Evolutionary conservation across 73 alveolate species (phyloP), one percentile per base, ranked within the genome.

Genomic region (Breviolum minutum): DNA sequence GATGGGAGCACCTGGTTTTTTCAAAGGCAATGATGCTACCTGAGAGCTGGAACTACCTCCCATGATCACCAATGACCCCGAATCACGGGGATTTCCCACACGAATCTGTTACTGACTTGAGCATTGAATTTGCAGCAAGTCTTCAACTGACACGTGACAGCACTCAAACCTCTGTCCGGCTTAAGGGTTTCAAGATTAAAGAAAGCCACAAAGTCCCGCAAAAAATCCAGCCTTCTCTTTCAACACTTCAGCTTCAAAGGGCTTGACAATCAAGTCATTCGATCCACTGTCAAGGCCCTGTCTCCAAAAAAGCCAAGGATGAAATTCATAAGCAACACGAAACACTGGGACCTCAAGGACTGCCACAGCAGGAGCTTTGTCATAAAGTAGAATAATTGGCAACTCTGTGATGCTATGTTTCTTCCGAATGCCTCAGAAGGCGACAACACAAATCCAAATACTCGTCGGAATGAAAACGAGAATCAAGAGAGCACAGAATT

Each of bases 251-350:
- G 30, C 77, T 63, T 90, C 96, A n/a, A 71, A 90, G 32, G 96
- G 96, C 87, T 90, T 90, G 24, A 63, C 74, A 20, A 90, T 90
- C 77, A 90, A 69, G 83, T 90, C 96, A 63, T 79, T 90, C 87
- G 74, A 69, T 22, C 96, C 96, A 64, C 79, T 40, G 71, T 90
- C 63, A 87, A 90, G 54, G 87, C 96, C 96, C 96, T 90, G 70
- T 27, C 63, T 6, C 3, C n/a, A 27, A 7, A 29, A n/a, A 22
- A 29, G 19, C 0, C 63, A 76, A 71, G 32, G n/a, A 13, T 2
- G 5, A 6, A 7, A 71, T 22, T 20, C 26, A 0, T 8, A 17
- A 17, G 81, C 32, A 71, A 17, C 81, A 71, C 30, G 30, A 71
- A 71, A 71, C 10, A 20, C 81, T 6, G 19, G 32, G 32, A 71